A percentile compares a stretch with the other conserved stretches of the same genome.
Conservation (phyloP, 768 basidiomycete species). For the Boletus rubropictus region DNA sequence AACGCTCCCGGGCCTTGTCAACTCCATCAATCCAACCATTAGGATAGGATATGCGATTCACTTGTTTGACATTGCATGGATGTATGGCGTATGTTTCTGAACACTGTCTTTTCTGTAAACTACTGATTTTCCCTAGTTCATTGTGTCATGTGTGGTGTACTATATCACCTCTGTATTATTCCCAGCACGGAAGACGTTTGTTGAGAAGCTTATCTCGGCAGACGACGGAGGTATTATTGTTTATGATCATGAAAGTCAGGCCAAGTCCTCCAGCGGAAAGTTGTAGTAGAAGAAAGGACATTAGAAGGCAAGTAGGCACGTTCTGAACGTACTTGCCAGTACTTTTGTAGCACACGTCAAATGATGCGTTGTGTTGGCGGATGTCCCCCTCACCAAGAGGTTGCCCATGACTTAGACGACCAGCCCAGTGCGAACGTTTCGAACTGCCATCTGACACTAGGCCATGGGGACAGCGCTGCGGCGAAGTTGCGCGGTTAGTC, state of each 20-base stretch:
- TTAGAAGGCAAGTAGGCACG: not conserved
- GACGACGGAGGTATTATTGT: conserved; percentile 15
- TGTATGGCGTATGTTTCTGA: conserved; percentile 59
- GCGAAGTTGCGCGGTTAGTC: not conserved
- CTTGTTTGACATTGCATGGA: conserved; percentile 70
- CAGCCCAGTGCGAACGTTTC: not conserved
- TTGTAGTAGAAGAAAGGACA: not conserved
- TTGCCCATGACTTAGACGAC: not conserved
- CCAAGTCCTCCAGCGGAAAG: not conserved
- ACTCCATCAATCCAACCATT: conserved; percentile 64
- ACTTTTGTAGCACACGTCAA: not conserved
- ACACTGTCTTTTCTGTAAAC: not conserved
- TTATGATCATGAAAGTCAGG: not conserved
- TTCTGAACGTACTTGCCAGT: not conserved
- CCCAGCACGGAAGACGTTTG: conserved; percentile 27
- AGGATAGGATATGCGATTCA: conserved; percentile 52
- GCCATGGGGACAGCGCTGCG: not conserved
- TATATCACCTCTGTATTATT: conserved; percentile 28
- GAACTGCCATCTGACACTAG: not conserved
- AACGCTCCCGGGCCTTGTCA: conserved; percentile 70
- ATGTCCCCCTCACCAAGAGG: too few species aligned
- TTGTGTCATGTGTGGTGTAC: conserved; percentile 26
- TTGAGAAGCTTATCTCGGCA: conserved; percentile 26
- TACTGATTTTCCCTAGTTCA: conserved; percentile 14
- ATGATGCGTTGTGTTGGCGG: not conserved